Conservation (phyloP, 805 yeast genomes). For the Ogataea minuta region DNA sequence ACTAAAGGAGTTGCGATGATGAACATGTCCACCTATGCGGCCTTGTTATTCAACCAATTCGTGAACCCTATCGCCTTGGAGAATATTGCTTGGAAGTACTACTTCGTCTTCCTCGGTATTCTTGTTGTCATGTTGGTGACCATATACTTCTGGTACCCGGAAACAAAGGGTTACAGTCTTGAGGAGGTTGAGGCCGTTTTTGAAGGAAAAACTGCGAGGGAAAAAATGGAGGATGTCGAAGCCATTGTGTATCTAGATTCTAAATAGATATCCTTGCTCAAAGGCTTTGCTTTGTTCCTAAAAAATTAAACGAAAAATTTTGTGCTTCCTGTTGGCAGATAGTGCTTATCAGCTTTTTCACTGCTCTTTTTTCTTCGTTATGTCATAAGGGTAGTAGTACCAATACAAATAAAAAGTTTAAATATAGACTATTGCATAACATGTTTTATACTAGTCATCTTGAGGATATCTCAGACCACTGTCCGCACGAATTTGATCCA, state of each 20-base stretch:
- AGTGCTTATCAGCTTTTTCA: too few species aligned
- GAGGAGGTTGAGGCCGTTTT: constrained; percentile 63
- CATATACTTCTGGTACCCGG: constrained; percentile 47
- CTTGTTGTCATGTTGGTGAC: neutral
- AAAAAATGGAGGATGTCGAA: too few species aligned
- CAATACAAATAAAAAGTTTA: too few species aligned
- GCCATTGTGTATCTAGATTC: too few species aligned
- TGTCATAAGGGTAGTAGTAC: too few species aligned
- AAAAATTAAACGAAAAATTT: too few species aligned
- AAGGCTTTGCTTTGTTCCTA: too few species aligned
- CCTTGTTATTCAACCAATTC: constrained; percentile 18
- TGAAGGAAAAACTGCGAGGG: too few species aligned
- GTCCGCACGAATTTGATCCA: constrained; percentile 46
- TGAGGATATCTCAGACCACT: constrained; percentile 43
- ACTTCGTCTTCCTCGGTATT: constrained; percentile 3
- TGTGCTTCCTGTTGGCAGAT: too few species aligned
- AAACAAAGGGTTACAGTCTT: constrained; percentile 59
- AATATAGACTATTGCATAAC: neutral
- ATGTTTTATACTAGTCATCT: constrained; percentile 18
- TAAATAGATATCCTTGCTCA: too few species aligned
- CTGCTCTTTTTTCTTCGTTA: too few species aligned
- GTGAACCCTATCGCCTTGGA: constrained; percentile 46
- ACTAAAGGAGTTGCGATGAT: constrained; percentile 56
- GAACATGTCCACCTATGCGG: constrained; percentile 7
- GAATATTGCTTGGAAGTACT: constrained; percentile 51